Conservation (phyloP, 2,329 filamentous ascomycete species). For the Zalaria obscura region DNA sequence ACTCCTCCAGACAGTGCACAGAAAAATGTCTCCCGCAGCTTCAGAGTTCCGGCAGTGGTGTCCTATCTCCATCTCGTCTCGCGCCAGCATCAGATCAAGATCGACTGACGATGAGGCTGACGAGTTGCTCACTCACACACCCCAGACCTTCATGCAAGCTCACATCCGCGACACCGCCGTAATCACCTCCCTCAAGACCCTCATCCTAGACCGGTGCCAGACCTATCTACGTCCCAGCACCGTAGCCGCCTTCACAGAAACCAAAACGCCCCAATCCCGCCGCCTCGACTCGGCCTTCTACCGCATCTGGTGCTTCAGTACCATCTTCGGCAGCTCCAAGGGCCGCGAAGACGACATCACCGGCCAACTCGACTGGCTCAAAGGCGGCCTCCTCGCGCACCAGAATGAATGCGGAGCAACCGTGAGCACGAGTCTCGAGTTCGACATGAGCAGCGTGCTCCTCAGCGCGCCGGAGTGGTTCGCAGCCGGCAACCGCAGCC, state of each 20-base stretch:
- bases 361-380: conserved; percentile 49
- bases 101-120: conserved; percentile 25
- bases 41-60: conserved; percentile 48
- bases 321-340: conserved; percentile 45
- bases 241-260: conserved; percentile 35
- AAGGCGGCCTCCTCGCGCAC: conserved; percentile 39
- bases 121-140: conserved; percentile 29
- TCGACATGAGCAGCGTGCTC: conserved; percentile 38
- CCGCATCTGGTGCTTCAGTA: conserved; percentile 53
- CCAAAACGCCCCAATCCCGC: conserved; percentile 26
- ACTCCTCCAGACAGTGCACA: conserved; percentile 36
- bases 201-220: conserved; percentile 42
- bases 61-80: conserved; percentile 20
- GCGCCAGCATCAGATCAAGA: no score
- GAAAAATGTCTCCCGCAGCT: conserved; percentile 40
- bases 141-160: conserved; percentile 35
- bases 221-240: conserved; percentile 44
- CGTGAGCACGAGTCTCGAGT: conserved; percentile 30
- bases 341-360: conserved; percentile 43
- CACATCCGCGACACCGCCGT: conserved; percentile 39
- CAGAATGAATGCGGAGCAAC: conserved; percentile 30
- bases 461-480: conserved; percentile 44
- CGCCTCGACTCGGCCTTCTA: conserved; percentile 49
- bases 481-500: conserved; percentile 35
- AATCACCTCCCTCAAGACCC: conserved; percentile 38